Conservation (phyloP, 192 early-diverging fungal genomes). For the Linnemannia elongata region DNA sequence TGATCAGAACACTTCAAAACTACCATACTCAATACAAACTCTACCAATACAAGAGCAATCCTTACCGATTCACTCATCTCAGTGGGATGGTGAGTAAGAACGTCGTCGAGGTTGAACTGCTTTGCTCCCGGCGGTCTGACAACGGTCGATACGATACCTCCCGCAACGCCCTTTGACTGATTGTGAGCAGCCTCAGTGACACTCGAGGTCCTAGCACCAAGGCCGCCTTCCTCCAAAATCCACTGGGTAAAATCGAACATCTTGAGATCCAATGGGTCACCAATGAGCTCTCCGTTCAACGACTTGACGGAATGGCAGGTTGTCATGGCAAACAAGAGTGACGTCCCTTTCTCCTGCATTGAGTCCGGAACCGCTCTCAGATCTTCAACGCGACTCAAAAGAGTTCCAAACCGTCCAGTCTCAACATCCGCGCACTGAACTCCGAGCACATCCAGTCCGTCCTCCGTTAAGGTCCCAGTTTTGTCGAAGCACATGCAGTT, state of each 20-base stretch:
- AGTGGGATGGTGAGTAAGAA: slow-evolving; percentile 26
- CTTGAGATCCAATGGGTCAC: slow-evolving; percentile 97
- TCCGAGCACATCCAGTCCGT: slow-evolving; percentile 94
- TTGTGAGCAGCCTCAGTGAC: slow-evolving; percentile 20
- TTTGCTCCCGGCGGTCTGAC: slow-evolving; percentile 86
- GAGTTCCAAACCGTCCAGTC: slow-evolving; percentile 34
- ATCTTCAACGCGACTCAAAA: slow-evolving; percentile 11
- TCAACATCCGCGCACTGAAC: slow-evolving; percentile 73
- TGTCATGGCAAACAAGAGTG: slow-evolving; percentile 74
- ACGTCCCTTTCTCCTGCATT: slow-evolving; percentile 24
- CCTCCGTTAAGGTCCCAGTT: slow-evolving; percentile 97
- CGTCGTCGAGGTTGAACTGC: slow-evolving; percentile 68
- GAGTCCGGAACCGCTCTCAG: slow-evolving; percentile 20
- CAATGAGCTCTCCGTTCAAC: slow-evolving; percentile 87
- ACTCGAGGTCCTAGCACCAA: slow-evolving; percentile 28
- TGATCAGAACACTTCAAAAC: background rate
- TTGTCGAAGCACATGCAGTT: slow-evolving; percentile 99
- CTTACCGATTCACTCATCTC: slow-evolving; percentile 45
- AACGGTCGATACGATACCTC: slow-evolving; percentile 79
- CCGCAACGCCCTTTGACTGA: background rate
- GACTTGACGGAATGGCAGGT: slow-evolving; percentile 94
- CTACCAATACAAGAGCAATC: slow-evolving; percentile 4
- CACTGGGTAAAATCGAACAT: slow-evolving; percentile 98
- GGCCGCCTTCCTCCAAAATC: slow-evolving; percentile 91
- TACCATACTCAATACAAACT: background rate